Evolutionary conservation across 768 basidiomycete genomes (phyloP), one percentile per base, ranked within the genome.

Genomic region (Wakefieldia striispora): DNA sequence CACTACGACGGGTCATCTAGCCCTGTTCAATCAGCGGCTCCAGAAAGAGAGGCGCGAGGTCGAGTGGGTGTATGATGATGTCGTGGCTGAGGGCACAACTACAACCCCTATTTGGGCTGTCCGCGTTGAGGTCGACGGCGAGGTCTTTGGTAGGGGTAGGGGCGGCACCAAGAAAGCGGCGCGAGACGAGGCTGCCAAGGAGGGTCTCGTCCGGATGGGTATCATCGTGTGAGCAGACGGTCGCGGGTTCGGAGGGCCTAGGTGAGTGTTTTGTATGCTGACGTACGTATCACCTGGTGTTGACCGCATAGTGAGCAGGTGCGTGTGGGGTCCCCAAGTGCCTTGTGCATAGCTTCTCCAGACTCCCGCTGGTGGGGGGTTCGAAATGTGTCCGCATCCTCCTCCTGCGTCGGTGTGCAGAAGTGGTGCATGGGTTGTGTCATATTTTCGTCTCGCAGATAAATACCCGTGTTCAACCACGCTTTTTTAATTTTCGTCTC

Each of bases 131-230:
- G 79, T 90, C 42, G 77, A 83, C 39, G 81, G 81, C 3, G 72
- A 79, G 46, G 69, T 75, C 40, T 75, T 76, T 68, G 88, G 87
- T 5, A 62, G 63, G 12, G 89, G 89, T 1, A 75, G 70, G 47
- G 89, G 87, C 10, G 79, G 77, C 55, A 90, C 86, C 36, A 92
- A 91, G 77, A 88, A 84, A 64, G 77, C 79, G 1, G 89, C 89
- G 1, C 76, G 84, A 61, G 89, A 90, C 60, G 88, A 88, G 62
- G 89, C 89, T 5, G 89, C 89, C 26, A 90, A 88, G 65, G 72
- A 81, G 56, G 88, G 86, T 3, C 72, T 91, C 53, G 65, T 72
- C 60, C 76, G 69, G 49, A 56, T 91, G 64, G 84, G 81, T 2
- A 73, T 87, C 40, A 53, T 70, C 36, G 80, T 81, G 41, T 78